Evolutionary conservation across 257 asterid species (phyloP), one percentile per base, ranked within the genome.

Genomic region (Rhazya stricta): DNA sequence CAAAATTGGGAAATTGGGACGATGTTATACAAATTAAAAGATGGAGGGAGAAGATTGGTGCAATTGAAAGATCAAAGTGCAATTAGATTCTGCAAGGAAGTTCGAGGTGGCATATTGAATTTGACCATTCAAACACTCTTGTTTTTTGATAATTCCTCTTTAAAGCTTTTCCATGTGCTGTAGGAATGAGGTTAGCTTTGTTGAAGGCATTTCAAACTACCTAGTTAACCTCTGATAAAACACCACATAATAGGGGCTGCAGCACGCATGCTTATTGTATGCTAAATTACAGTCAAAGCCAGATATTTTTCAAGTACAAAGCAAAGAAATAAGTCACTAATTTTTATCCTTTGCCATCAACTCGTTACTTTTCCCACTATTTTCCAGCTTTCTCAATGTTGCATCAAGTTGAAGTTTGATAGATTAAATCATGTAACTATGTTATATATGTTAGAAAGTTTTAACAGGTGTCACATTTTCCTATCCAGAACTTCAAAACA

Each of bases 401-500:
- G 12, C 50, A 36, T 66, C 29, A 37, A 37, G 19, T 34, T 68
- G 48, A 54, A 54, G 54, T 19, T 42, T 76, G 39, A 23, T 68
- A 21, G 42, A 51, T 10, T 71, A 13, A 10, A 9, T 10, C 4
- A 12, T 67, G 36, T 50, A 32, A 6, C 50, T 39, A 6, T 30
- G 42, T 51, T 11, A 25, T 19, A 41, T 73, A 46, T 42, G 50
- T 62, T 46, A 6, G 13, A 61, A 27, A 37, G 41, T 4, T 19
- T 62, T 36, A 32, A 46, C 48, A 60, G 67, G 9, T 53, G 41
- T 73, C 50, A 51, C 42, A 32, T 80, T 78, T 88, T 82, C 86
- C 84, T 90, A 79, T 79, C 57, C 68, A 61, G 72, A 71, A 80
- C 48, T 15, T 81, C 82, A 82, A 81, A 81, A 76, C 77, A 74